phyloP scores from a whole-genome alignment of 257 asterid genomes.

The Ehretia macrophylla region DNA sequence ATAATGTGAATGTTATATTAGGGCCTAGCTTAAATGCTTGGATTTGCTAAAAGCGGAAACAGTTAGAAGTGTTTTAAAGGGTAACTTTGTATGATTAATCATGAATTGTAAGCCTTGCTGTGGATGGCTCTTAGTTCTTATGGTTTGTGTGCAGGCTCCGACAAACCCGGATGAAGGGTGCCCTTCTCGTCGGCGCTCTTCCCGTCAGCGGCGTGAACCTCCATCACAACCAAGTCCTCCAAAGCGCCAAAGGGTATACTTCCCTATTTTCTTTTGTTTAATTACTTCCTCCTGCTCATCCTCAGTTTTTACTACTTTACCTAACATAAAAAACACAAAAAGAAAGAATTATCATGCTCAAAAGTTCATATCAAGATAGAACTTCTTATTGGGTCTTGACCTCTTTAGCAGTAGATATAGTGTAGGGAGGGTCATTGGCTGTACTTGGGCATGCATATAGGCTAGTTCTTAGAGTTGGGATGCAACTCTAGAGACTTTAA shows the following conservation, averaged over 20 bases:
- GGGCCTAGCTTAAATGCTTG: not conserved
- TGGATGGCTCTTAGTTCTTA: not conserved
- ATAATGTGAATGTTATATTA: not conserved
- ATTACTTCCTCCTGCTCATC: not conserved
- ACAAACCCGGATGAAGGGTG: slow-evolving; percentile 24
- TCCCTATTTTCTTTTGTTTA: not conserved
- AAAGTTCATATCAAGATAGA: too few relatives aligned
- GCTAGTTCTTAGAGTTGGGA: too few relatives aligned
- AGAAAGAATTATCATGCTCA: too few relatives aligned
- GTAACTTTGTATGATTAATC: too few relatives aligned
- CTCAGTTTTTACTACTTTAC: not conserved
- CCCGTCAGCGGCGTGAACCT: slow-evolving; percentile 23
- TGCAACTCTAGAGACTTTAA: too few relatives aligned
- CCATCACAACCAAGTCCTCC: slow-evolving; percentile 26
- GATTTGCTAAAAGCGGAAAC: not conserved
- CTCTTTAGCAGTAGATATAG: too few relatives aligned
- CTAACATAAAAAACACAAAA: not conserved
- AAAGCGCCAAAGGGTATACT: slow-evolving; percentile 43
- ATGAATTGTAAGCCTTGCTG: not conserved
- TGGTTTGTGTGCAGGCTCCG: slow-evolving; percentile 27
- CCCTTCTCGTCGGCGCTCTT: slow-evolving; percentile 40
- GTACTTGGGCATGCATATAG: too few relatives aligned
- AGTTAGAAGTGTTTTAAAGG: too few relatives aligned
- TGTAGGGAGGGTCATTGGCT: too few relatives aligned
- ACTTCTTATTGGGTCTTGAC: too few relatives aligned